phyloP scores from a whole-genome alignment of 306 rosid species.

The Citrullus amarus region DNA sequence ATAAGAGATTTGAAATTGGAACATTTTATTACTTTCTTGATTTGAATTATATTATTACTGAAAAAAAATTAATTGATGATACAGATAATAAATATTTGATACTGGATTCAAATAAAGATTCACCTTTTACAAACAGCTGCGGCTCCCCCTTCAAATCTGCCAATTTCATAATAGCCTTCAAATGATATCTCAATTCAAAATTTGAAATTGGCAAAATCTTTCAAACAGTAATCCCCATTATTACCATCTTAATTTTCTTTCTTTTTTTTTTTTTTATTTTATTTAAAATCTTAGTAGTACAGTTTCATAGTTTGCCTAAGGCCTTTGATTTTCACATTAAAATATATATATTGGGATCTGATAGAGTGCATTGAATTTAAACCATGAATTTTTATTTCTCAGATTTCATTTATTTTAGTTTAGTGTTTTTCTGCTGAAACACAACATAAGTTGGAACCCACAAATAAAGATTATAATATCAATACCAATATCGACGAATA shows the following conservation, averaged over 20 bases:
- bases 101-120: neutral
- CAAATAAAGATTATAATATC: too few species aligned
- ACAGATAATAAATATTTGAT: neutral
- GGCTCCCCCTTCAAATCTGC: neutral
- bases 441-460: too few species aligned
- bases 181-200: neutral
- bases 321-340: too few species aligned
- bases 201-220: neutral
- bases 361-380: too few species aligned
- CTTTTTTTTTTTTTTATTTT: too few species aligned
- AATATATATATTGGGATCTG: too few species aligned
- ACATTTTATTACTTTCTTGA: neutral
- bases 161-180: neutral
- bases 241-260: neutral
- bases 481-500: too few species aligned
- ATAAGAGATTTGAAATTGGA: too few species aligned
- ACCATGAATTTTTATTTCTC: too few species aligned
- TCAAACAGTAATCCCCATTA: neutral
- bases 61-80: neutral
- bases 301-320: neutral
- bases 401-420: too few species aligned
- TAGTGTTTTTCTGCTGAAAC: too few species aligned
- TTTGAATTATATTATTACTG: neutral
- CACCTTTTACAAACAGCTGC: neutral
- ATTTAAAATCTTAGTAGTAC: too few species aligned